A percentile compares a stretch with the other conserved stretches of the same genome.
Evolutionary conservation across 1,139 yeast genomes (phyloP).

Genomic region (Candida glucosophila): DNA sequence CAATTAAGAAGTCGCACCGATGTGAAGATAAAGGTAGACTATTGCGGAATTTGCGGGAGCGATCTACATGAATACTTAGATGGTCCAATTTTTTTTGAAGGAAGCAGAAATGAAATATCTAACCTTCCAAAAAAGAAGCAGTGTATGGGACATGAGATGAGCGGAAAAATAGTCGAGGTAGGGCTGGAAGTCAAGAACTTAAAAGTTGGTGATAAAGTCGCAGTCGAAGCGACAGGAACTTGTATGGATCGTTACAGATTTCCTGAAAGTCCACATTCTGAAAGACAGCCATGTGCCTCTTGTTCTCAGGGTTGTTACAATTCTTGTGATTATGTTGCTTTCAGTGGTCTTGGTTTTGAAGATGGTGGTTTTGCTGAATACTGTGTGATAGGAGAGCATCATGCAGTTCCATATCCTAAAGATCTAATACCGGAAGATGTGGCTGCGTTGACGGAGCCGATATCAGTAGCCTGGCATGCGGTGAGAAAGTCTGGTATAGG

Average conservation of each 20-base stretch:
- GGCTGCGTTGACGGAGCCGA: slow-evolving; percentile 50
- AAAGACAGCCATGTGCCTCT: slow-evolving; percentile 16
- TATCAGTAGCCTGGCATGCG: slow-evolving; percentile 56
- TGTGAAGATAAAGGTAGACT: slow-evolving; percentile 41
- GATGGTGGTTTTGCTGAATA: slow-evolving; percentile 46
- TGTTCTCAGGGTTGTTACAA: slow-evolving; percentile 37
- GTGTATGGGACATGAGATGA: slow-evolving; percentile 24
- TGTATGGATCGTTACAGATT: slow-evolving; percentile 26
- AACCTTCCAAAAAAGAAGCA: slow-evolving; percentile 9
- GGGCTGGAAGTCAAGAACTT: slow-evolving; percentile 17
- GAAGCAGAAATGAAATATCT: slow-evolving; percentile 15
- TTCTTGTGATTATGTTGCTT: slow-evolving; percentile 34
- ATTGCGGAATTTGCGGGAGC: slow-evolving; percentile 54
- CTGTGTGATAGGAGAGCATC: slow-evolving; percentile 39
- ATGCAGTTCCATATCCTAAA: slow-evolving; percentile 36
- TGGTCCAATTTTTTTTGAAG: slow-evolving; percentile 26
- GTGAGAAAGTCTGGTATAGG: slow-evolving; percentile 31
- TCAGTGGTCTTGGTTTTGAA: slow-evolving; percentile 39
- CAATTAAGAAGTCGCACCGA: slow-evolving; percentile 33
- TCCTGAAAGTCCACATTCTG: slow-evolving; percentile 35
- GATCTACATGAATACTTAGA: slow-evolving; percentile 36
- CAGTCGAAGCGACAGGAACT: slow-evolving; percentile 19
- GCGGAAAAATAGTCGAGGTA: slow-evolving; percentile 21
- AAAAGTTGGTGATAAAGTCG: slow-evolving; percentile 18
- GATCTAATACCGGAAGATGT: slow-evolving; percentile 33